A percentile compares a stretch with the other conserved stretches of the same genome.
Conservation (phyloP, 305 asterid genomes). For the Fraxinus baroniana region DNA sequence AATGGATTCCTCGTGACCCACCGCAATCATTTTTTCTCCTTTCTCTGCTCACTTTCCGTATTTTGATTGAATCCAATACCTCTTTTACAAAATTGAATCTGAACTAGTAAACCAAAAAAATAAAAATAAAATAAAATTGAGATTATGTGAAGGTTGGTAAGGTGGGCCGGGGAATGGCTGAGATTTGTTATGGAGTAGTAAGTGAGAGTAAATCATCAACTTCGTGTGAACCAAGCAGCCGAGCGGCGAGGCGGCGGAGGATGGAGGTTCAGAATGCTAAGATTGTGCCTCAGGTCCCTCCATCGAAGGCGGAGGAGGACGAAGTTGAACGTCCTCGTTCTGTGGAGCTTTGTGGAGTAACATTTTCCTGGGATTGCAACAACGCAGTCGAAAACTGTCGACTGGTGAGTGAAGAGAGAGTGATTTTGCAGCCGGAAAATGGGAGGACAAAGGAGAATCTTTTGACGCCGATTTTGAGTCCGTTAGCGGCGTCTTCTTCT, state of each 20-base stretch:
- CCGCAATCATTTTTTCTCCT: not conserved
- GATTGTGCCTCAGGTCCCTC: constrained; percentile 19
- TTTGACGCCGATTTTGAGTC: constrained; percentile 17
- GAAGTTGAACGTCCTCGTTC: constrained; percentile 38
- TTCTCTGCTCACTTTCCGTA: not conserved
- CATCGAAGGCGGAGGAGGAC: not conserved
- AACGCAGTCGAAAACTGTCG: constrained; percentile 26
- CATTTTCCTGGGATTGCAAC: constrained; percentile 19
- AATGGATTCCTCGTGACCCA: not conserved
- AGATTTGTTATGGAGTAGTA: constrained; percentile 46
- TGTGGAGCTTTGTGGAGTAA: constrained; percentile 20
- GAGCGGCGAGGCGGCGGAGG: constrained; percentile 51
- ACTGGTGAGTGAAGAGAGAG: constrained; percentile 1
- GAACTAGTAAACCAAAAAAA: too few species aligned
- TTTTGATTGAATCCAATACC: not conserved
- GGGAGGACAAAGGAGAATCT: not conserved
- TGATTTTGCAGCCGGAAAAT: not conserved
- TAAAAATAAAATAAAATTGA: not conserved
- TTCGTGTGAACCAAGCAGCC: constrained; percentile 34
- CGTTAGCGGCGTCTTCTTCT: not conserved
- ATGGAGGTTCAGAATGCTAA: constrained; percentile 46
- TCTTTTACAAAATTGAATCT: not conserved
- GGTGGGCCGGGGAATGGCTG: constrained; percentile 44
- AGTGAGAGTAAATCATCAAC: constrained; percentile 36
- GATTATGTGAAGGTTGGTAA: not conserved